Percentiles rank a stretch among this genome's conserved stretches.
These are phyloP conservation scores for Solanum ossicruentum DNA, from an alignment of 257 asterid species.

Conservation along the genomic window DNA sequence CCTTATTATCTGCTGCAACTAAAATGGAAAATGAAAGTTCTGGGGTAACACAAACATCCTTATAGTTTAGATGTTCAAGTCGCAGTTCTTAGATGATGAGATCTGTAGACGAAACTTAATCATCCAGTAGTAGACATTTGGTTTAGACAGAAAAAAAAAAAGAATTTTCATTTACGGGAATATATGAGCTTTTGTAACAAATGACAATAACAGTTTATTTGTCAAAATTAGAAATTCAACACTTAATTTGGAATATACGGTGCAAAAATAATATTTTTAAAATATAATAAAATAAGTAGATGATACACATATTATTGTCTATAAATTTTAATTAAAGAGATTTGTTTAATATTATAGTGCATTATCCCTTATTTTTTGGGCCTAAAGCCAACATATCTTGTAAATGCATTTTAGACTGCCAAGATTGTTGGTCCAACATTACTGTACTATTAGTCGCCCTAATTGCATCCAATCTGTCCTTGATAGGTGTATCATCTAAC, in stretches of 20 bases:
- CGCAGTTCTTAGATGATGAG: not conserved
- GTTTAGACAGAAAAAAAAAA: not conserved
- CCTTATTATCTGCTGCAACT: not conserved
- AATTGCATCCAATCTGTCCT: not conserved
- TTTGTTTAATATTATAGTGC: too few relatives aligned
- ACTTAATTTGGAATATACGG: not conserved
- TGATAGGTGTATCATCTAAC: not conserved
- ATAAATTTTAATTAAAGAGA: too few relatives aligned
- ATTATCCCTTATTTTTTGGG: too few relatives aligned
- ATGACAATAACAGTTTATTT: not conserved
- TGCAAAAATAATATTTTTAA: too few relatives aligned
- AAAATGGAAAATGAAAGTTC: not conserved
- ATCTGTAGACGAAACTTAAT: not conserved
- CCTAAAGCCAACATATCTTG: not conserved
- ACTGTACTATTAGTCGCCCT: not conserved
- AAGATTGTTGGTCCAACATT: not conserved
- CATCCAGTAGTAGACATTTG: not conserved
- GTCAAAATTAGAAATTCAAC: not conserved
- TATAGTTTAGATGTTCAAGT: not conserved
- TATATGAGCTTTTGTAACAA: not conserved
- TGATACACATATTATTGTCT: too few relatives aligned
- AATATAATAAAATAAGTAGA: too few relatives aligned
- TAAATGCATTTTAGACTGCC: not conserved
- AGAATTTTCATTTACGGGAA: not conserved
- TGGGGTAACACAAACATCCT: not conserved